phyloP scores from a whole-genome alignment of 108 stramenopile species.

The Asterionellopsis glacialis region DNA sequence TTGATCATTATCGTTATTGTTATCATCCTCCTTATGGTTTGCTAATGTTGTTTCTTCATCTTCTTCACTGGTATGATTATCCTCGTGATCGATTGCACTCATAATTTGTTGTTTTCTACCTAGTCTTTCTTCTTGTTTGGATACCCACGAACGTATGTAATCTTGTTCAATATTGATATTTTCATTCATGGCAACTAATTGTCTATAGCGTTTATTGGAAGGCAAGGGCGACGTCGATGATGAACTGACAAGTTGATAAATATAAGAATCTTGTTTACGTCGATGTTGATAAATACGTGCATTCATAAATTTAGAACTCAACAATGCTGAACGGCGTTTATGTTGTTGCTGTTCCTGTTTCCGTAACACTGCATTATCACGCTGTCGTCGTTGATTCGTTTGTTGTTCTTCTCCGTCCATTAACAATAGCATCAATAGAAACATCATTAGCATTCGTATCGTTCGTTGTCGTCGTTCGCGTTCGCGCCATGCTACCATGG shows the following conservation, averaged over 20 bases:
- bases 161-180: too few species aligned
- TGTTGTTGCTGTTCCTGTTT: background rate
- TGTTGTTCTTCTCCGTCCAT: constrained; percentile 81
- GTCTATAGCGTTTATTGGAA: too few species aligned
- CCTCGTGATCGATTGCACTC: constrained; percentile 22
- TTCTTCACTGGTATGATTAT: background rate
- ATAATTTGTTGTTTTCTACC: background rate
- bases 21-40: constrained; percentile 7
- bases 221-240: too few species aligned
- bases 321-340: background rate
- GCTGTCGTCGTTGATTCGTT: constrained; percentile 9
- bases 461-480: constrained; percentile 76
- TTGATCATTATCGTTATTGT: background rate
- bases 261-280: constrained; percentile 22
- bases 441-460: constrained; percentile 71
- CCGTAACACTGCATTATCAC: background rate
- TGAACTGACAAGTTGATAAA: constrained; percentile 17
- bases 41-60: constrained; percentile 4
- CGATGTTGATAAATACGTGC: constrained; percentile 9
- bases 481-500: constrained; percentile 39
- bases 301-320: background rate
- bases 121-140: too few species aligned
- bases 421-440: constrained; percentile 66
- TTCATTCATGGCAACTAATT: too few species aligned
- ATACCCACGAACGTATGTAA: too few species aligned